A percentile compares a stretch with the other conserved stretches of the same genome.
Conservation (phyloP, 2,329 filamentous ascomycete genomes). For the Trichoderma sp. region DNA sequence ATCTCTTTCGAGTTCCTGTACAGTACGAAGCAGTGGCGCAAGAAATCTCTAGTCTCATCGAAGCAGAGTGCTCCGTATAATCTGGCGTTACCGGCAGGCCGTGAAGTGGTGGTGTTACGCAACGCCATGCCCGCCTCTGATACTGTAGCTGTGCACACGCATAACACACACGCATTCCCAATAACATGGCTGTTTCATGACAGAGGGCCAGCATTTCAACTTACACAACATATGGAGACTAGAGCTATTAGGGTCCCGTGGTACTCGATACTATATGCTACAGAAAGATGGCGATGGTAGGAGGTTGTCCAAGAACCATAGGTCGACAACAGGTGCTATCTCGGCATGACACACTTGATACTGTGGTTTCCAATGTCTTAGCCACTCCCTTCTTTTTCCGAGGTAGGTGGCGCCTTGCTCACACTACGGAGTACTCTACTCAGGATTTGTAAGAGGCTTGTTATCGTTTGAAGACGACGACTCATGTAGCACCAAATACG, state of each 20-base stretch:
- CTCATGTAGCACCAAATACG: neutral
- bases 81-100: neutral
- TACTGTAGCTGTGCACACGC: neutral
- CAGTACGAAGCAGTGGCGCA: constrained; percentile 12
- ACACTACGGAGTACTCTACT: neutral
- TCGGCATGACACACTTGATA: neutral
- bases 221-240: neutral
- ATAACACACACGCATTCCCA: neutral
- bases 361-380: neutral
- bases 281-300: neutral
- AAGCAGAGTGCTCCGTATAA: neutral
- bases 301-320: neutral
- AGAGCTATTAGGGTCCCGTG: neutral
- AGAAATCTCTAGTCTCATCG: neutral
- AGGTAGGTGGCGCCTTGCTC: neutral
- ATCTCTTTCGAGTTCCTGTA: neutral
- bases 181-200: neutral
- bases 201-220: neutral
- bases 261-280: neutral
- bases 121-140: neutral
- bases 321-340: neutral
- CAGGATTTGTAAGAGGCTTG: neutral
- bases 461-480: neutral
- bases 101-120: neutral
- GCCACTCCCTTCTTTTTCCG: neutral